Conservation (phyloP, 129 eudicot genomes). For the Arctium lappa region DNA sequence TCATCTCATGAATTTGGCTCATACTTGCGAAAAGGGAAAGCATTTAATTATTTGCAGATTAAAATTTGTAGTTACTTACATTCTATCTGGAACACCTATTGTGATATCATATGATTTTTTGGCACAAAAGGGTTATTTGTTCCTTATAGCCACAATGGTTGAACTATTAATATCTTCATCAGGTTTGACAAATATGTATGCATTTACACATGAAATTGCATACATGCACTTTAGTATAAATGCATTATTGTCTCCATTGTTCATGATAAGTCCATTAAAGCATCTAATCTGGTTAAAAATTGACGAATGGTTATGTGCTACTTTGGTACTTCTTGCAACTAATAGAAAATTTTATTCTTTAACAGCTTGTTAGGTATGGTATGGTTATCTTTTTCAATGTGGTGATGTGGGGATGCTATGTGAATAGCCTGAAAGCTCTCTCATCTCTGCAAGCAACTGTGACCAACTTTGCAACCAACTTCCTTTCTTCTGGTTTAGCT, state of each 20-base stretch:
- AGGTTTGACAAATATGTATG: not conserved
- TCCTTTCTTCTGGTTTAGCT: slow-evolving; percentile 86
- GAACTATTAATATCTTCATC: not conserved
- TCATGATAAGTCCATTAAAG: not conserved
- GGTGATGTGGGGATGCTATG: slow-evolving; percentile 95
- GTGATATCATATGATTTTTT: no score
- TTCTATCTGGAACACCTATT: no score
- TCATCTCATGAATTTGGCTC: not conserved
- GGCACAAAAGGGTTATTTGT: no score
- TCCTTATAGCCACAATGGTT: no score
- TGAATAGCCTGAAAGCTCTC: slow-evolving; percentile 88
- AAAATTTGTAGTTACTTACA: not conserved
- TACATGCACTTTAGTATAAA: not conserved
- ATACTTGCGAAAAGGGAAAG: not conserved
- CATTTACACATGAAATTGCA: not conserved
- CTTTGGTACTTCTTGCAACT: not conserved
- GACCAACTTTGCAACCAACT: slow-evolving; percentile 90
- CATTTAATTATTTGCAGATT: not conserved
- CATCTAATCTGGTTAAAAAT: not conserved
- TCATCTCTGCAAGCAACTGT: slow-evolving; percentile 97
- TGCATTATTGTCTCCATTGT: not conserved
- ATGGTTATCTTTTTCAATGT: slow-evolving; percentile 71
- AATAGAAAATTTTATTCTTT: not conserved
- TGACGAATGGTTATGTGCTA: not conserved
- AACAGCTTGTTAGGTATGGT: slow-evolving; percentile 71